A percentile compares a stretch with the other conserved stretches of the same genome.
Evolutionary conservation across 2,329 filamentous ascomycete species (phyloP).

Genomic region (Calonectria hawksworthii): DNA sequence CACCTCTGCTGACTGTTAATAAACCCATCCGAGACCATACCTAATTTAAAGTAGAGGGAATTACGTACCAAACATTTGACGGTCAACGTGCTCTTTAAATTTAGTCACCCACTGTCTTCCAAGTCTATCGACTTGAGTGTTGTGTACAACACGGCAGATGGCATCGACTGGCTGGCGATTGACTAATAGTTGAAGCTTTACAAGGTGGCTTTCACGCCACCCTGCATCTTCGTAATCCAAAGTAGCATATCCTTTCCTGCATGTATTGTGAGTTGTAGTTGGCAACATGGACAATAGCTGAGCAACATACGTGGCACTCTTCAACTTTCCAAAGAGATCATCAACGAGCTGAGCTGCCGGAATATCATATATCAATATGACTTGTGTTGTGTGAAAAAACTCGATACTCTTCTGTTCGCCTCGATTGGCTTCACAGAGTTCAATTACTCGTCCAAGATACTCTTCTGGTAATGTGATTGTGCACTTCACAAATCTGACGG

Average conservation of each 20-base stretch:
- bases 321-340: slow-evolving; percentile 97
- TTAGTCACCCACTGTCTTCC: slow-evolving; percentile 92
- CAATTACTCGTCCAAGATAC: slow-evolving; percentile 94
- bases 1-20: slow-evolving; percentile 71
- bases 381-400: slow-evolving; percentile 92
- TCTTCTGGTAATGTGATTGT: slow-evolving; percentile 95
- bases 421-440: slow-evolving; percentile 91
- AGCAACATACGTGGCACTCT: slow-evolving; percentile 77
- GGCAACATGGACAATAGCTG: neutral
- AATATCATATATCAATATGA: slow-evolving; percentile 93
- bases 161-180: slow-evolving; percentile 96
- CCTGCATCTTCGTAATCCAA: slow-evolving; percentile 97
- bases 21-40: neutral
- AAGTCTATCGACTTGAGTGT: slow-evolving; percentile 83
- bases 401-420: slow-evolving; percentile 89
- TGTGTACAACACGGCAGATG: slow-evolving; percentile 90
- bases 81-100: slow-evolving; percentile 96
- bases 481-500: slow-evolving; percentile 75
- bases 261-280: neutral
- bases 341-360: slow-evolving; percentile 93
- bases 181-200: slow-evolving; percentile 92
- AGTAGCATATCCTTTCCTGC: slow-evolving; percentile 88
- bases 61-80: slow-evolving; percentile 84
- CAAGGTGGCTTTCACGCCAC: slow-evolving; percentile 83
- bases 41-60: neutral